phyloP scores from a whole-genome alignment of 495 filamentous ascomycete species.

The Thermochaetoides thermophila region DNA sequence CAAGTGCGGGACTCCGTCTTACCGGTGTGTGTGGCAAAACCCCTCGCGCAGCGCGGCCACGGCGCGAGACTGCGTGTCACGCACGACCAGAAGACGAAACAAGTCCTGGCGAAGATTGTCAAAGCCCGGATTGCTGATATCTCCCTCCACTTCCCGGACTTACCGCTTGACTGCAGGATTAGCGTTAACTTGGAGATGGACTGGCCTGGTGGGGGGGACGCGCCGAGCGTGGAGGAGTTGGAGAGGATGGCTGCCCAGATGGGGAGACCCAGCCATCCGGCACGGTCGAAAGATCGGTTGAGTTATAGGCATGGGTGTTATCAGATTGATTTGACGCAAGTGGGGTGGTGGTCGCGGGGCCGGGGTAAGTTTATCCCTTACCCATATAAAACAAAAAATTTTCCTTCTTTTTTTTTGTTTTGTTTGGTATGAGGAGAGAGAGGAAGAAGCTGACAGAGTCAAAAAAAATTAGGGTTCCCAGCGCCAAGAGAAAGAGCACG shows the following conservation, averaged over 20 bases:
- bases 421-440: too few species aligned
- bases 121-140: conserved; percentile 78
- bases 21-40: conserved; percentile 31
- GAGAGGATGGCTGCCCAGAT: conserved; percentile 18
- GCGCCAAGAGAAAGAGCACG: too few species aligned
- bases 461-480: too few species aligned
- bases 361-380: too few species aligned
- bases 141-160: conserved; percentile 58
- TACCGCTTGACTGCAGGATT: conserved; percentile 69
- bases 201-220: too few species aligned
- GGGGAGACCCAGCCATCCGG: conserved; percentile 32
- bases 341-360: conserved; percentile 30
- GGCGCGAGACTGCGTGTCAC: conserved; percentile 62
- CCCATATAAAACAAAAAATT: too few species aligned
- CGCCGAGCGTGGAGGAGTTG: conserved; percentile 42
- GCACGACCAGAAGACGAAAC: conserved; percentile 54
- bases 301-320: conserved; percentile 76
- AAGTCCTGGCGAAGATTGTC: conserved; percentile 68
- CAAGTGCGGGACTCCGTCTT: conserved; percentile 25
- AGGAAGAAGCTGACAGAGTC: too few species aligned
- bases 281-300: conserved; percentile 74
- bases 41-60: conserved; percentile 37
- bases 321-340: conserved; percentile 82
- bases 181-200: conserved; percentile 84
- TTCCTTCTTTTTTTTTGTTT: not conserved